Base-by-base conservation (phyloP, 176 grass and related monocot genomes). In the Pontederia paniculata region DNA sequence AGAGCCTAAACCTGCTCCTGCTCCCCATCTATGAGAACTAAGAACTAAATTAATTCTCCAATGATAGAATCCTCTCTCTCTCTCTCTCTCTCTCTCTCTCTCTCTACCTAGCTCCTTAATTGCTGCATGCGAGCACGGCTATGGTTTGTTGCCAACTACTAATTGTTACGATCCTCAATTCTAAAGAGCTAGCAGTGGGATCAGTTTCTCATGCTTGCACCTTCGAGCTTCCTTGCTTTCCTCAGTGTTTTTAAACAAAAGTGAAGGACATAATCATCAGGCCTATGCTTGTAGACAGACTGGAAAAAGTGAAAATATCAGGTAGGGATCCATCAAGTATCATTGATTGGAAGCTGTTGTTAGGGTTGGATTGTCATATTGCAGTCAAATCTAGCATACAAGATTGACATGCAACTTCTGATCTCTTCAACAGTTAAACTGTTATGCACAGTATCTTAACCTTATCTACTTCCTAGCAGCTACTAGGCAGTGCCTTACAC, bases 241-340 rank as follows among this genome's bases (percentile, higher is more conserved):
- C 28, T 37, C 21, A 12, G 54, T 6, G 23, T 23, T 56, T 21
- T 56, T 56, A 56, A 11, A 25, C 14, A 13, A 56, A 22, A 56
- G 54, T 12, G 14, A 25, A 12, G 10, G 4, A 23, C 21, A 56
- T 56, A 56, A 56, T 56, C 3, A 56, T 14, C 5, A 23, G 54
- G 20, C 28, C 28, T 56, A 22, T 56, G 54, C 21, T 56, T 5
- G 54, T 23, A 28, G 20, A 13, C 19, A 21, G 54, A 56, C 54
- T 37, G 28, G 28, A 37, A 56, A 56, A 56, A 56, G 54, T 23
- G 14, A 22, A 56, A 56, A 14, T 20, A 56, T 56, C 54, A 56
- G 54, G 54, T 23, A 23, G 54, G 54, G 54, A 19, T 56, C 53
- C 54, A 56, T 23, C 10, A 13, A 8, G 54, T 20, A 56, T 9